Base-by-base conservation (phyloP, 345 rosid species). In the Sapria himalayana region DNA sequence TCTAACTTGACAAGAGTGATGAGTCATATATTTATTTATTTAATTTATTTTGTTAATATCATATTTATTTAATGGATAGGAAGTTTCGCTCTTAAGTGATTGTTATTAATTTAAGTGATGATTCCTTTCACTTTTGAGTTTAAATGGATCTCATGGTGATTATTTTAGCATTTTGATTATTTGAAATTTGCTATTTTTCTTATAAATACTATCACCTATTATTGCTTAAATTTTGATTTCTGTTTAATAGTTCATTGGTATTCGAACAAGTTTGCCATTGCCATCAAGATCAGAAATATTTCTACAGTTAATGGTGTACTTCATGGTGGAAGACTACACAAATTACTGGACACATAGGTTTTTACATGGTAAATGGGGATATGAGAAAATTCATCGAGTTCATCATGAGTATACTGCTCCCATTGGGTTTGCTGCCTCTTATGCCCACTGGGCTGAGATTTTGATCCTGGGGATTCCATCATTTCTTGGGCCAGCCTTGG, bases 401-500 rank as follows among this genome's bases (percentile, higher is more conserved):
- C 97, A 86, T 67, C 94, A 86, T 48, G 93, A 86, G 57, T 78
- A 72, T 50, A 42, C 80, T 7, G 72, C 97, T 32, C 97, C 97
- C 0, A 72, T 78, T 20, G 84, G 76, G 9, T 82, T 61, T 53
- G 93, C 94, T 2, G 93, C 91, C 1, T 81, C 94, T 3, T 74
- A 89, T 40, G 93, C 91, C 0, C 98, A 89, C 67, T 89, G 98
- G 98, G 81, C 73, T 36, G 94, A 89, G 54, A 37, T 76, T 16
- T 60, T 89, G 72, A 57, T 82, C 57, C 85, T 89, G 12, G 94
- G 93, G 13, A 74, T 89, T 51, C 98, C 98, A 4, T 70, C 94
- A 29, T 82, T 82, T 57, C 55, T 89, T 11, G 94, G 98, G 14
- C 98, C 98, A 13, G 94, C 98, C 1, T 61, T 89, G 47, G 94